phyloP scores from a whole-genome alignment of 139 green algal species.

The Marvania coccoides region DNA sequence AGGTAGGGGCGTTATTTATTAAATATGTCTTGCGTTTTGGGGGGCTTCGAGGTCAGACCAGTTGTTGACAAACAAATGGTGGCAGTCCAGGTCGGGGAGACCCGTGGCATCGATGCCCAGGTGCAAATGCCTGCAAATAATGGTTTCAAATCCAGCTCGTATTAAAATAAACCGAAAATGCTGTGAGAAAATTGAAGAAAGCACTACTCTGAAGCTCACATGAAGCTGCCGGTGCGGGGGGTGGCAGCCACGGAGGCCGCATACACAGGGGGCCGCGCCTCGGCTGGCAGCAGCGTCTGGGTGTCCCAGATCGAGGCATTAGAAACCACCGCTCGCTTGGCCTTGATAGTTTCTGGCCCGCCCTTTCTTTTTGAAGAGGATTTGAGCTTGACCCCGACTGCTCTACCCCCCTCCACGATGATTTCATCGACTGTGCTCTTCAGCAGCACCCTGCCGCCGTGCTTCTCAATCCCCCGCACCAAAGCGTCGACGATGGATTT shows the following conservation, averaged over 20 bases:
- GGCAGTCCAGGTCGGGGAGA: slow-evolving; percentile 66
- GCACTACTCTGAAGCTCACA: too few relatives aligned
- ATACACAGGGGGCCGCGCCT: slow-evolving; percentile 72
- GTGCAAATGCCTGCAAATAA: too few relatives aligned
- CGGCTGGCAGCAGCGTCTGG: slow-evolving; percentile 58
- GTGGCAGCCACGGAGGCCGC: slow-evolving; percentile 38
- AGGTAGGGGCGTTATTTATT: too few relatives aligned
- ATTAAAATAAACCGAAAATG: too few relatives aligned
- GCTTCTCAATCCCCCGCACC: slow-evolving; percentile 77
- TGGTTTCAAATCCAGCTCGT: too few relatives aligned
- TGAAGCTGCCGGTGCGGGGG: slow-evolving; percentile 58
- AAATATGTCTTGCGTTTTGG: too few relatives aligned
- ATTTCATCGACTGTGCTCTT: slow-evolving; percentile 78
- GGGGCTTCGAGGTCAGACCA: slow-evolving; percentile 42
- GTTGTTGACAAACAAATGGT: slow-evolving; percentile 78
- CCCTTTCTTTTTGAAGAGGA: not conserved
- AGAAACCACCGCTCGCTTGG: slow-evolving; percentile 64
- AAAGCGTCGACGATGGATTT: slow-evolving; percentile 78
- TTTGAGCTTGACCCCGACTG: slow-evolving; percentile 37
- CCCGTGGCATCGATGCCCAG: slow-evolving; percentile 71
- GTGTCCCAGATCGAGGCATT: slow-evolving; percentile 90
- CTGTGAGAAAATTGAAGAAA: too few relatives aligned
- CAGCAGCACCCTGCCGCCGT: slow-evolving; percentile 70
- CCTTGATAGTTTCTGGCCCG: slow-evolving; percentile 6
- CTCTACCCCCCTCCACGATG: slow-evolving; percentile 46